Conservation (phyloP, 2,329 filamentous ascomycete genomes). For the Aspergillus hiratsukae region DNA sequence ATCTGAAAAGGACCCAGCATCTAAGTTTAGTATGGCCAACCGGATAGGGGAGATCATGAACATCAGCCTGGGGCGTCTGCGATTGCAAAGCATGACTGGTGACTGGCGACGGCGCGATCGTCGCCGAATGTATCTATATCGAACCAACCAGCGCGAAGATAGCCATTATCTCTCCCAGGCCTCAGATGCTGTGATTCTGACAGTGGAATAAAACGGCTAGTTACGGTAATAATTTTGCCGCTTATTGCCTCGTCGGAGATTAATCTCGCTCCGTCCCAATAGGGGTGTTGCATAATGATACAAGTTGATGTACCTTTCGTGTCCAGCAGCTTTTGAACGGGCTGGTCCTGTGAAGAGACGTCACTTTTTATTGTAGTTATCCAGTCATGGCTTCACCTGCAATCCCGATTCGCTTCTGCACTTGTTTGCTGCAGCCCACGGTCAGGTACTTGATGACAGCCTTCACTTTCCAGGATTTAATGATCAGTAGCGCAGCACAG, state of each 20-base stretch:
- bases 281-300: not conserved
- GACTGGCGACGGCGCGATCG: not conserved
- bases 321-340: not conserved
- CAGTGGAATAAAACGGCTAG: conserved; percentile 6
- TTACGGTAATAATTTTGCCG: conserved; percentile 7
- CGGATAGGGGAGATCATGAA: conserved; percentile 12
- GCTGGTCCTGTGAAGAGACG: not conserved
- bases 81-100: conserved; percentile 1
- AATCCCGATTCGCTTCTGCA: not conserved
- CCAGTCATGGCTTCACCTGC: not conserved
- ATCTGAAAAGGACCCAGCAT: not conserved
- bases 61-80: conserved; percentile 5
- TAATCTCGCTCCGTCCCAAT: conserved; percentile 5
- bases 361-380: not conserved
- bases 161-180: conserved; percentile 7
- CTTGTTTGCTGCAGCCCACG: not conserved
- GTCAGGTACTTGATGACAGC: not conserved
- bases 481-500: not conserved
- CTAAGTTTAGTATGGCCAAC: conserved; percentile 2
- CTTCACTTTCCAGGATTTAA: not conserved
- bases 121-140: conserved; percentile 9
- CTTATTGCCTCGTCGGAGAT: conserved; percentile 5
- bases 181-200: conserved; percentile 3
- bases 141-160: conserved; percentile 1
- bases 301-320: not conserved